phyloP scores from a whole-genome alignment of 108 stramenopile species.

The Fistulifera solaris region DNA sequence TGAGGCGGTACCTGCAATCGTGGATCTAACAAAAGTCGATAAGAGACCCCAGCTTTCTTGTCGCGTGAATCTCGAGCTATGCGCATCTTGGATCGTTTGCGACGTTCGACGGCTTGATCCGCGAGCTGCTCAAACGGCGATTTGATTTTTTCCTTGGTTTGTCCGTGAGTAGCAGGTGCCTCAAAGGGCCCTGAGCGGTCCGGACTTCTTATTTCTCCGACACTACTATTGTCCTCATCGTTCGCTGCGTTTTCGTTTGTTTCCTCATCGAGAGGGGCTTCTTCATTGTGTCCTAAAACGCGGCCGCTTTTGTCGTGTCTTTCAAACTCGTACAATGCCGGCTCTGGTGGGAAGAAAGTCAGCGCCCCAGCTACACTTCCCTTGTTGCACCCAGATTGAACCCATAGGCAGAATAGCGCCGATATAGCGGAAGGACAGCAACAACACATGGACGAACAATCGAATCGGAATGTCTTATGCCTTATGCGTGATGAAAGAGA shows the following conservation, averaged over 20 bases:
- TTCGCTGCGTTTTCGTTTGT: conserved; percentile 9
- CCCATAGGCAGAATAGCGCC: conserved; percentile 81
- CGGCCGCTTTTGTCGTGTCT: conserved; percentile 43
- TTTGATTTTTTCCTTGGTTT: conserved; percentile 30
- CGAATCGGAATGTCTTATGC: too few species aligned
- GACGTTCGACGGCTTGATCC: conserved; percentile 46
- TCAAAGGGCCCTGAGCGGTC: conserved; percentile 3
- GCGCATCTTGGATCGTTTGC: conserved; percentile 51
- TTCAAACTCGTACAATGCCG: conserved; percentile 70
- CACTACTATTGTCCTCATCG: conserved; percentile 19
- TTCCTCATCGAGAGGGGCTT: background rate
- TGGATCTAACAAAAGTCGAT: conserved; percentile 41
- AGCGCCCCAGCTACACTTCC: conserved; percentile 76
- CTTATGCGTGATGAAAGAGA: too few species aligned
- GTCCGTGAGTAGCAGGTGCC: conserved; percentile 19
- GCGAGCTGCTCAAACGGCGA: conserved; percentile 58
- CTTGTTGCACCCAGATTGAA: conserved; percentile 69
- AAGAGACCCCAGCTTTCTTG: conserved; percentile 41
- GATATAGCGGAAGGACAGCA: conserved; percentile 77
- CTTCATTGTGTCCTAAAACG: conserved; percentile 38
- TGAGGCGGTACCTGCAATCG: conserved; percentile 28
- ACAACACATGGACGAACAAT: conserved; percentile 25
- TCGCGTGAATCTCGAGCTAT: conserved; percentile 47
- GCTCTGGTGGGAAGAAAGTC: conserved; percentile 85
- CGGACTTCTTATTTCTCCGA: conserved; percentile 16